These are phyloP conservation scores for Mycena chlorophos DNA, from an alignment of 768 basidiomycete species.

Conservation along the genomic window DNA sequence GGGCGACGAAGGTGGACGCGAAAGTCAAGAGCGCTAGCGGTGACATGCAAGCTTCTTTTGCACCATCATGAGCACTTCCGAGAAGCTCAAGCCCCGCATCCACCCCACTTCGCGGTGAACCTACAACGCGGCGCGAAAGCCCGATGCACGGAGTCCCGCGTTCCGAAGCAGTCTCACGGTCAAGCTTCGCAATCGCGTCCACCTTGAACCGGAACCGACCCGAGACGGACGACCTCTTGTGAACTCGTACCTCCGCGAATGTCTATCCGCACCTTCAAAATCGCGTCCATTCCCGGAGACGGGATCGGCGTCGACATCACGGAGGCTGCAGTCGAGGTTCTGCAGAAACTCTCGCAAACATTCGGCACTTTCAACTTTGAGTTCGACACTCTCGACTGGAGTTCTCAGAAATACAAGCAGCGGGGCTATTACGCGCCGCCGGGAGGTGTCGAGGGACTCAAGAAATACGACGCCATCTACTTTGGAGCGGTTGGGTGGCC, in stretches of 20 bases:
- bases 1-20: too few species aligned
- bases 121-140: neutral
- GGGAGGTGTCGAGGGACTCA: conserved; percentile 40
- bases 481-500: conserved; percentile 45
- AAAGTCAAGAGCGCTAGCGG: too few species aligned
- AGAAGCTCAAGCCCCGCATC: neutral
- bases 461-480: conserved; percentile 46
- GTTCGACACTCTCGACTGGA: conserved; percentile 50
- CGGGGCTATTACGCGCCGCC: conserved; percentile 50
- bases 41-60: too few species aligned
- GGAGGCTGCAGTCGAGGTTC: conserved; percentile 46
- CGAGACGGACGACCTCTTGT: too few species aligned
- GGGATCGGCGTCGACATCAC: conserved; percentile 57
- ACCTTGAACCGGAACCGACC: neutral
- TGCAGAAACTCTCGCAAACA: conserved; percentile 43
- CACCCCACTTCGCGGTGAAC: neutral
- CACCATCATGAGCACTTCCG: too few species aligned
- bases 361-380: conserved; percentile 45
- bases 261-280: conserved; percentile 29
- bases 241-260: too few species aligned
- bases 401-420: conserved; percentile 46
- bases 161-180: neutral
- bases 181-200: neutral
- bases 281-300: conserved; percentile 54
- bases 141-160: neutral